These are phyloP conservation scores for Teratosphaeria destructans DNA, from an alignment of 2,329 filamentous ascomycete genomes.

Conservation along the genomic window DNA sequence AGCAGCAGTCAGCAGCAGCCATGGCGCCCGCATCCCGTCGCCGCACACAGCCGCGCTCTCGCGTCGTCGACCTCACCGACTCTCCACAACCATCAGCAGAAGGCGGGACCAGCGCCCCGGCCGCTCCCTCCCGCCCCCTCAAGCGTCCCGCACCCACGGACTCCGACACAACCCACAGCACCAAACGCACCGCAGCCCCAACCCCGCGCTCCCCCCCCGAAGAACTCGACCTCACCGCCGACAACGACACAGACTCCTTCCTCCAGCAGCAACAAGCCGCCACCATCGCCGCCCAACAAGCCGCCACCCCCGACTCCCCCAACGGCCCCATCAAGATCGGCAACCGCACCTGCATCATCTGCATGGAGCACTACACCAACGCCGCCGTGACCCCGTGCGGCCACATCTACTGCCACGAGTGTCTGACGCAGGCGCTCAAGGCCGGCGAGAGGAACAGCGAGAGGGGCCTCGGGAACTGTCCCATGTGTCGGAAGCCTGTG, in stretches of 20 bases:
- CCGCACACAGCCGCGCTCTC: neutral
- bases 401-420: conserved; percentile 55
- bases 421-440: conserved; percentile 50
- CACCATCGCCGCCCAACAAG: conserved; percentile 16
- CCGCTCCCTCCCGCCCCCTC: neutral
- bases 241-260: conserved; percentile 25
- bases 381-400: conserved; percentile 51
- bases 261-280: conserved; percentile 19
- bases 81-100: neutral
- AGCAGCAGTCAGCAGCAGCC: neutral
- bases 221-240: conserved; percentile 7
- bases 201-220: neutral
- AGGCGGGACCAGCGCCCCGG: neutral
- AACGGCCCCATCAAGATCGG: conserved; percentile 24
- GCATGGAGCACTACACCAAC: conserved; percentile 51
- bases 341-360: conserved; percentile 50
- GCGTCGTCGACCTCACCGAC: neutral
- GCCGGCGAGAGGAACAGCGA: conserved; percentile 42
- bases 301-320: conserved; percentile 12
- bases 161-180: neutral
- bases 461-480: conserved; percentile 35
- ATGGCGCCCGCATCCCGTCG: neutral
- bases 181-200: neutral
- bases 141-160: neutral
- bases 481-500: conserved; percentile 36